Evolutionary conservation across 768 basidiomycete genomes (phyloP), one percentile per base, ranked within the genome.

Genomic region (Flagelloscypha sp.): DNA sequence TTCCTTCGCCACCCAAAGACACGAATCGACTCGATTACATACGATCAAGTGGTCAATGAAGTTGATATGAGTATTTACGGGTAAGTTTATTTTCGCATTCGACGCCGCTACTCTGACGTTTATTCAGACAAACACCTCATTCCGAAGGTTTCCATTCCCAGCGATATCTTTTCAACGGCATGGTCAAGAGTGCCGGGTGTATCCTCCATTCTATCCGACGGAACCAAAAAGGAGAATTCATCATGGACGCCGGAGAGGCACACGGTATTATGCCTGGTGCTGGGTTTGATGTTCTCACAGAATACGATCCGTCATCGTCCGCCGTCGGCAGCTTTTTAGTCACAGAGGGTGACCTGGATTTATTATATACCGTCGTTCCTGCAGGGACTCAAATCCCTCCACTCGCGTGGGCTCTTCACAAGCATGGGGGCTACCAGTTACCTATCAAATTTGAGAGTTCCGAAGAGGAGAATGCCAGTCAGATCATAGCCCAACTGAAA

Each of bases 71-170:
- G n/a, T n/a, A n/a, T n/a, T n/a, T n/a, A n/a, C n/a, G n/a, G 15
- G 46, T 27, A 27, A 21, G 8, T 6, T 12, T 21, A 33, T 10
- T 8, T 16, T 45, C 1, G 44, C 19, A 11, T 2, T 22, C 9
- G 8, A 19, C 17, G 15, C 11, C 16, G 24, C 22, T 12, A 6
- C n/a, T 1, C 7, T 27, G 9, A 3, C 16, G 22, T 16, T 20
- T 8, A 7, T 31, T 15, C 25, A 58, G 51, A 7, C 57, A 58
- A 24, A 40, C 38, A 32, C 58, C 58, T 3, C 54, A 45, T 11
- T 59, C 55, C 16, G 53, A 50, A 38, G 59, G 57, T 5, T 1
- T 15, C 15, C 24, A 53, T 24, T 43, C 24, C 16, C n/a, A 40
- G 23, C 53, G 57, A 6, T 30, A 45, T 23, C 33, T 56, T 12